phyloP scores from a whole-genome alignment of 78 protist species.

The Speleostelium caveatum region DNA sequence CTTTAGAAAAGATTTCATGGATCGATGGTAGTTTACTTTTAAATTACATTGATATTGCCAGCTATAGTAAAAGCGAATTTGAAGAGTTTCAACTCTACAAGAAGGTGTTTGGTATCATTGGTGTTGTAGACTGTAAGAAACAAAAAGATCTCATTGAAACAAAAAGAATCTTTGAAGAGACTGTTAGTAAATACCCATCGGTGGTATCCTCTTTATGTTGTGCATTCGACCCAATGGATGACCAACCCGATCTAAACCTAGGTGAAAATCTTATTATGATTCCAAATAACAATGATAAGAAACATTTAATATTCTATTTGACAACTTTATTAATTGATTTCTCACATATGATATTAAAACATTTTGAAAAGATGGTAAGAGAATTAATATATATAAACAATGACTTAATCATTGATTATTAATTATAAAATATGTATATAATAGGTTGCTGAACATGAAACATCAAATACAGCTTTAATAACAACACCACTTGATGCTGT shows the following conservation, averaged over 20 bases:
- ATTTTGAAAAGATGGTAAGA: constrained; percentile 49
- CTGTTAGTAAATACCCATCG: constrained; percentile 27
- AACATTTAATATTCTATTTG: constrained; percentile 59
- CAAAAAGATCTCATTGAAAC: constrained; percentile 44
- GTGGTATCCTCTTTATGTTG: constrained; percentile 48
- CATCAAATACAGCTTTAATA: constrained; percentile 1
- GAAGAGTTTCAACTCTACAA: constrained; percentile 38
- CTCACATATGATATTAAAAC: constrained; percentile 11
- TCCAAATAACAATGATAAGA: constrained; percentile 60
- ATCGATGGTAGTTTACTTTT: constrained; percentile 71
- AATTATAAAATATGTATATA: too few relatives aligned
- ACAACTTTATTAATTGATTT: constrained; percentile 50
- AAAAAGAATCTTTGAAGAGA: constrained; percentile 25
- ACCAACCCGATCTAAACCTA: constrained; percentile 51
- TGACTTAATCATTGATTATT: too few relatives aligned
- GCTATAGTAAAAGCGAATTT: constrained; percentile 19
- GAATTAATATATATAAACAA: too few relatives aligned
- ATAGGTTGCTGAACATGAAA: constrained; percentile 1
- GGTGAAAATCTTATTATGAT: constrained; percentile 71
- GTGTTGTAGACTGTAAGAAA: constrained; percentile 71
- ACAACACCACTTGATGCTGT: constrained; percentile 58
- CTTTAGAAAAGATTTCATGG: constrained; percentile 74
- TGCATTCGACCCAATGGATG: constrained; percentile 79
- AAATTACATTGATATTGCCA: neutral
- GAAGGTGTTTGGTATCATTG: constrained; percentile 61